Conservation (phyloP, 345 rosid species). For the Diplotaxis tenuifolia region DNA sequence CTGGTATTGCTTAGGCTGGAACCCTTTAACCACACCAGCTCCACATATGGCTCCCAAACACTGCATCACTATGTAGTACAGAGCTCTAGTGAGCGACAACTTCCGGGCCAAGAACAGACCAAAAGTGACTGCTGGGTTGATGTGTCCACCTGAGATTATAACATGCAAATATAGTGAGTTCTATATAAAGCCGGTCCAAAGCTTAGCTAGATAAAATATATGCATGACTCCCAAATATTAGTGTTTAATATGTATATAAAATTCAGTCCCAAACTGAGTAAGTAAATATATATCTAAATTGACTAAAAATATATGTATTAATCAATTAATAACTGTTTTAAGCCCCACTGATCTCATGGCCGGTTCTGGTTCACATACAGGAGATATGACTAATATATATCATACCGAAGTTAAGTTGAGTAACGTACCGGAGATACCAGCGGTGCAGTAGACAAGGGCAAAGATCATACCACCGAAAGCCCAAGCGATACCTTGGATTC, state of each 20-base stretch:
- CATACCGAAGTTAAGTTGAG: background rate
- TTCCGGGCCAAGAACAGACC: slow-evolving; percentile 43
- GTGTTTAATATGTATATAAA: background rate
- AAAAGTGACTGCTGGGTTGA: slow-evolving; percentile 23
- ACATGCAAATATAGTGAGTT: background rate
- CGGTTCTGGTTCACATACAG: background rate
- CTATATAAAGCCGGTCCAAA: background rate
- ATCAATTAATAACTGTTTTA: background rate
- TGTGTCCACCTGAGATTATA: slow-evolving; percentile 43
- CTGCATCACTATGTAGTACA: slow-evolving; percentile 48
- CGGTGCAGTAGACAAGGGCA: slow-evolving; percentile 49
- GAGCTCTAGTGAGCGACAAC: slow-evolving; percentile 39
- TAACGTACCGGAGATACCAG: slow-evolving; percentile 33
- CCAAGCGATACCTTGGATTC: slow-evolving; percentile 27
- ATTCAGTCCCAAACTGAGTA: no score
- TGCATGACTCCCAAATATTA: background rate
- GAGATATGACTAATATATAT: background rate
- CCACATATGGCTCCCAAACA: slow-evolving; percentile 29
- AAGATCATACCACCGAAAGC: slow-evolving; percentile 53
- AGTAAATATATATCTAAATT: no score
- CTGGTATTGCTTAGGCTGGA: slow-evolving; percentile 37
- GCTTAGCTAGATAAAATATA: background rate
- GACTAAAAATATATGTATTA: background rate
- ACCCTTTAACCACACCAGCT: slow-evolving; percentile 47
- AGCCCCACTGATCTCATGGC: background rate